Evolutionary conservation across 805 yeast species (phyloP).

Genomic region (Candida hungchunana): DNA sequence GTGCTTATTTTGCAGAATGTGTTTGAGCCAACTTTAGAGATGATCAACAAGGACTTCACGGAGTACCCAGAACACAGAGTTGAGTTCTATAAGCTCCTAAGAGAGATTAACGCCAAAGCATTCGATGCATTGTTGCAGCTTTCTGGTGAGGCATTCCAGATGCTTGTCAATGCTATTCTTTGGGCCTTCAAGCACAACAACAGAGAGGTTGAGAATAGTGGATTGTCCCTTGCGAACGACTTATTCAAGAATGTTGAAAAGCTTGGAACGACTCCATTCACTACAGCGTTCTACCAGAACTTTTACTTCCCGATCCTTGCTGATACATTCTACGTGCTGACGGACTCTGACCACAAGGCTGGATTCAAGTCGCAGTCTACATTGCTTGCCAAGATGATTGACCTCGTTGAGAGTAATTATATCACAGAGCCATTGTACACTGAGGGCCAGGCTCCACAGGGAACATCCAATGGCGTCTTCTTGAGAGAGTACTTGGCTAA

Average conservation of each 20-base stretch:
- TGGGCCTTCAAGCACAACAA: slow-evolving; percentile 99
- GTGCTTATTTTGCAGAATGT: slow-evolving; percentile 84
- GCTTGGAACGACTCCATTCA: slow-evolving; percentile 63
- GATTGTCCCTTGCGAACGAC: slow-evolving; percentile 79
- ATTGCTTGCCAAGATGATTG: slow-evolving; percentile 76
- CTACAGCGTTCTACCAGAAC: slow-evolving; percentile 81
- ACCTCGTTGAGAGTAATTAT: slow-evolving; percentile 71
- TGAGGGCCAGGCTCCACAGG: slow-evolving; percentile 77
- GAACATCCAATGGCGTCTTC: slow-evolving; percentile 76
- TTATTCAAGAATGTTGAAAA: slow-evolving; percentile 79
- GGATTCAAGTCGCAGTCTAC: slow-evolving; percentile 89
- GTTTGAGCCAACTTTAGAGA: slow-evolving; percentile 88
- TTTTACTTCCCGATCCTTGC: slow-evolving; percentile 85
- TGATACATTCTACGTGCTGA: slow-evolving; percentile 88
- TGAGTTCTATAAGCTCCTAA: slow-evolving; percentile 85
- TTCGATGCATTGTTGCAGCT: slow-evolving; percentile 83
- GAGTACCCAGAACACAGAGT: slow-evolving; percentile 98
- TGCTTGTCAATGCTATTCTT: slow-evolving; percentile 86
- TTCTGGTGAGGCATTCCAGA: slow-evolving; percentile 88
- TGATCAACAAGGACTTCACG: slow-evolving; percentile 93
- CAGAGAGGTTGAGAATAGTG: slow-evolving; percentile 93
- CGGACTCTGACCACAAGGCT: slow-evolving; percentile 97
- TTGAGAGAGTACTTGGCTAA: slow-evolving; percentile 77
- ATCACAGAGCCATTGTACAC: slow-evolving; percentile 76
- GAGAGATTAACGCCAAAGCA: slow-evolving; percentile 80